Evolutionary conservation across 1,284 basidiomycete species (phyloP), one percentile per base, ranked within the genome.

Genomic region (Phellinidium pouzarii): DNA sequence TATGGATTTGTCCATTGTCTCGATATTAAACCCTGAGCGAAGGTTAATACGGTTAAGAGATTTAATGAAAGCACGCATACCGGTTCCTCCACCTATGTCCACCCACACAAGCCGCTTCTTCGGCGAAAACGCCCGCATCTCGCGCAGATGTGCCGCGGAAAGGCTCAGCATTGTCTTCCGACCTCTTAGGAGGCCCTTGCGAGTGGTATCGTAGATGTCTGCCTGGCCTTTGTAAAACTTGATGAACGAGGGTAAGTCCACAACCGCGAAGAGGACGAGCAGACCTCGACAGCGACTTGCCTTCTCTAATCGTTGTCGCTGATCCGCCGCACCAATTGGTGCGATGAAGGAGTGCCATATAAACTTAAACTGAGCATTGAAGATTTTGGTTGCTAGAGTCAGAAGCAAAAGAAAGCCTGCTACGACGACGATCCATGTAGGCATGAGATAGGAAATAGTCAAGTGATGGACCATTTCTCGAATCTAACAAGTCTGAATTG

Each of bases 11-110:
- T 87, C 75, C 88, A 90, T 91, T 58, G 83, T 73, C 68, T 91
- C 89, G 59, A 91, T 84, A 66, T 91, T 91, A 74, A 86, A 84
- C 11, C 87, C 82, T 76, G n/a, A n/a, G n/a, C n/a, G n/a, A n/a
- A n/a, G n/a, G n/a, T n/a, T n/a, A n/a, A n/a, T n/a, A n/a, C n/a
- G n/a, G n/a, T n/a, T n/a, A n/a, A n/a, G n/a, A n/a, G 6, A 51
- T 20, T 7, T n/a, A 25, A 40, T 19, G n/a, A 23, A 20, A 31
- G 2, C 8, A n/a, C 12, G 54, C 62, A 53, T 49, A 76, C 82
- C 85, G 8, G 88, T 91, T 31, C 88, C 89, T 25, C 88, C 89
- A 7, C 88, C 89, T 52, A 91, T 82, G 65, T 91, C 89, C 27
- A 91, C 76, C 89, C 89, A 91, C 27, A 91, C 76, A 8, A 87